These are phyloP conservation scores for Lepraria neglecta DNA, from an alignment of 495 filamentous ascomycete species.

Conservation along the genomic window DNA sequence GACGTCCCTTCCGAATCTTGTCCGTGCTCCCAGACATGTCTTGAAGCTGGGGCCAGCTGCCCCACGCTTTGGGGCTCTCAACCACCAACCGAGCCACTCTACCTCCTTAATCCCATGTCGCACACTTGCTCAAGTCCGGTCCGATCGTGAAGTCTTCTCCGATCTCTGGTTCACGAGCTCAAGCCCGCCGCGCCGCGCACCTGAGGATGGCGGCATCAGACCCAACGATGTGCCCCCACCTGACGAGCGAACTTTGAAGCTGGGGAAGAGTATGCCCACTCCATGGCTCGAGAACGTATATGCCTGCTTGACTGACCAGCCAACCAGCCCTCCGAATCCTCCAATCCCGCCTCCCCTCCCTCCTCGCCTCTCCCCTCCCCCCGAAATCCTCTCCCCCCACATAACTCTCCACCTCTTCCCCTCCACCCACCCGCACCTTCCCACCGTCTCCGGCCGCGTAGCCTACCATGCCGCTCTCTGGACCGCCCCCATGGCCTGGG, in stretches of 20 bases:
- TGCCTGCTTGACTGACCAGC: slow-evolving; percentile 1
- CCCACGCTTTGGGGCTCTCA: neutral
- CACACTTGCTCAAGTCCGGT: slow-evolving; percentile 26
- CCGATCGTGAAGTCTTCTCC: slow-evolving; percentile 21
- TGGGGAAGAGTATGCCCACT: slow-evolving; percentile 70
- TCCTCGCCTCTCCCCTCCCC: slow-evolving; percentile 73
- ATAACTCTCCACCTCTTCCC: slow-evolving; percentile 96
- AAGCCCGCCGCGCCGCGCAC: slow-evolving; percentile 11
- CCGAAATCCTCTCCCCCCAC: slow-evolving; percentile 77
- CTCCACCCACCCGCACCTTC: slow-evolving; percentile 91
- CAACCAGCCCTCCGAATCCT: slow-evolving; percentile 70
- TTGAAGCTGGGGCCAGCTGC: neutral
- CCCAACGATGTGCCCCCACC: slow-evolving; percentile 34
- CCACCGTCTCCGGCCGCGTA: slow-evolving; percentile 80
- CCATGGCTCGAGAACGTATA: neutral
- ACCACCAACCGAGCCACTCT: neutral
- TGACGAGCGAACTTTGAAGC: slow-evolving; percentile 76
- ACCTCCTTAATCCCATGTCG: slow-evolving; percentile 12
- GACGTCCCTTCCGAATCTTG: slow-evolving; percentile 11
- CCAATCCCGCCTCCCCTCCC: slow-evolving; percentile 76
- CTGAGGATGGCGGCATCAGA: neutral
- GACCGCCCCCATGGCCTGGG: slow-evolving; percentile 94
- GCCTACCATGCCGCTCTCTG: slow-evolving; percentile 89
- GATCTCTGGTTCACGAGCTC: slow-evolving; percentile 31
- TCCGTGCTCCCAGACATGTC: slow-evolving; percentile 13